Evolutionary conservation across 768 basidiomycete species (phyloP), one percentile per base, ranked within the genome.

Genomic region (Amanita subjunquillea): DNA sequence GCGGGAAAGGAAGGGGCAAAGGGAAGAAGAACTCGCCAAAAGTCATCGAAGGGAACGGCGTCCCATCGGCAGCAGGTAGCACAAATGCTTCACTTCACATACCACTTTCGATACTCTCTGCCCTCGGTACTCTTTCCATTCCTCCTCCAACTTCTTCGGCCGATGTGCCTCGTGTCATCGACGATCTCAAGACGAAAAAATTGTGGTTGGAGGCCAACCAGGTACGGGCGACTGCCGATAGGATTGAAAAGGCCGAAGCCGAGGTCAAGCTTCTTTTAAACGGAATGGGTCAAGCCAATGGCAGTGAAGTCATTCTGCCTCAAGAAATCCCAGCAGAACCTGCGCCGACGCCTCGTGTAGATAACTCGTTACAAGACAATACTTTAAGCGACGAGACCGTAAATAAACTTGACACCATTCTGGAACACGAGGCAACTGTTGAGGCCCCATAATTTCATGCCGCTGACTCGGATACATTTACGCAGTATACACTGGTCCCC

Each of bases 161-260:
- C 4, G 94, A 99, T 57, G 77, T 93, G 32, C 77, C 83, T 50
- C 87, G 91, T 50, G 80, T 91, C 44, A 74, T 98, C 53, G 87
- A 90, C 62, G 90, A 96, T 65, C 76, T 99, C 54, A 87, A 87
- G 67, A 89, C 81, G 48, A 99, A 98, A 78, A 93, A 93, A 72
- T 76, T 83, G 22, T 98, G 93, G 92, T 96, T 82, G 62, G 83
- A 87, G 65, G 94, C 89, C 30, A 98, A 98, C 70, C 92, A 94
- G 67, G 79, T 78, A 25, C 81, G 80, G 22, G 79, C 78, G 56
- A 91, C 90, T 2, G 77, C 79, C 4, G 87, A 89, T 62, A 88
- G 89, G 59, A 71, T 92, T 48, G 79, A 82, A 37, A 87, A 87
- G 68, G 91, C 85, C 10, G 85, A 91, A 65, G 77, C 75, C 12